Conservation (phyloP, 1,284 basidiomycete species). For the Irpex sp. region DNA sequence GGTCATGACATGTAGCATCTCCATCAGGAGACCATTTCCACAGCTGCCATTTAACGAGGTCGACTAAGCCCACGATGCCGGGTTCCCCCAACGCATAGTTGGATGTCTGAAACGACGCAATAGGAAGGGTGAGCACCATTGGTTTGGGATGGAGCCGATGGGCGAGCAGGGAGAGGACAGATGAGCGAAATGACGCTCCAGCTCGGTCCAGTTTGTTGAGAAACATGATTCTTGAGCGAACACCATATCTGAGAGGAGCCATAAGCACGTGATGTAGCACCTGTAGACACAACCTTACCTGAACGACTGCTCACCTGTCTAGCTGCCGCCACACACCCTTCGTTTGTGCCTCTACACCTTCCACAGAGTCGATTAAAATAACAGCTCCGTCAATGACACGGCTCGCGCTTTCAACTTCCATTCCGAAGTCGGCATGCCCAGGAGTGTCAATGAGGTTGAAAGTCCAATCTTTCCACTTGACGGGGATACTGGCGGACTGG, state of each 20-base stretch:
- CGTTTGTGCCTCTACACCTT: slow-evolving; percentile 88
- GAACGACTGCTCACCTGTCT: slow-evolving; percentile 56
- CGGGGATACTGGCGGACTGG: slow-evolving; percentile 86
- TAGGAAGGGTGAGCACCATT: slow-evolving; percentile 68
- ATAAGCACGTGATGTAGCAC: neutral
- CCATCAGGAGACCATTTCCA: slow-evolving; percentile 63
- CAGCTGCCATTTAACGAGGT: slow-evolving; percentile 75
- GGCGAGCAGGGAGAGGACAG: slow-evolving; percentile 63
- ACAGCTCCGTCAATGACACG: slow-evolving; percentile 87
- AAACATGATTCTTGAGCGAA: slow-evolving; percentile 74
- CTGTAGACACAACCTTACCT: slow-evolving; percentile 17
- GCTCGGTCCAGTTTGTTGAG: slow-evolving; percentile 86
- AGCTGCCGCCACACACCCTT: slow-evolving; percentile 85
- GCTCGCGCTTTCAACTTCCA: slow-evolving; percentile 91
- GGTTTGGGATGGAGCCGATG: slow-evolving; percentile 75
- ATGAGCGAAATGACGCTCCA: slow-evolving; percentile 72
- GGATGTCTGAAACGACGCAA: slow-evolving; percentile 62
- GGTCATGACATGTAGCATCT: slow-evolving; percentile 37
- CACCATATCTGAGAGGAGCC: slow-evolving; percentile 54
- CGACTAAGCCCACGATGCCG: slow-evolving; percentile 72
- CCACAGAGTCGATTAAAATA: slow-evolving; percentile 86
- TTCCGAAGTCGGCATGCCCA: slow-evolving; percentile 90
- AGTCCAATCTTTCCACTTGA: slow-evolving; percentile 79
- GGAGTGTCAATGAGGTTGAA: slow-evolving; percentile 90
- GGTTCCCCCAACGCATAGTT: slow-evolving; percentile 68